Percentiles rank a stretch among this genome's conserved stretches.
Evolutionary conservation across 73 alveolate genomes (phyloP).

Genomic region (Paramecium tetraurelia): DNA sequence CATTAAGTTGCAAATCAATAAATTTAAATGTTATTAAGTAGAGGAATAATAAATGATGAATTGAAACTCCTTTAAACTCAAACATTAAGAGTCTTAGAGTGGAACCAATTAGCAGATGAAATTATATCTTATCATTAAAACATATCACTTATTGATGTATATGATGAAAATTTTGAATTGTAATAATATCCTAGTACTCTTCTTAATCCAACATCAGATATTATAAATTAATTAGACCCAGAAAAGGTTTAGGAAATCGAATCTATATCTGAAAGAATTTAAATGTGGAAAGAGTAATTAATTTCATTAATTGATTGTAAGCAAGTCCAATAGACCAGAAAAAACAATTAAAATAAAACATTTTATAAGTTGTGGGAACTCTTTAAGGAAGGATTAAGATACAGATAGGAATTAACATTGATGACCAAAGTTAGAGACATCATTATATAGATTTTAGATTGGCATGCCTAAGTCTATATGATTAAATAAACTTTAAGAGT

Average conservation of each 20-base stretch:
- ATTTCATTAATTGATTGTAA: not conserved
- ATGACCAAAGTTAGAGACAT: slow-evolving; percentile 10
- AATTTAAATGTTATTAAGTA: not conserved
- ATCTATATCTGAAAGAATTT: not conserved
- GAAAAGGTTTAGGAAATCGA: not conserved
- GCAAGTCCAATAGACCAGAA: not conserved
- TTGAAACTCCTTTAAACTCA: not conserved
- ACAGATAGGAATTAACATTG: not conserved
- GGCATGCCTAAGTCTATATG: slow-evolving; percentile 33
- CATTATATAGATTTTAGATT: not conserved
- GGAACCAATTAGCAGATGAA: not conserved
- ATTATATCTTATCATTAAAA: not conserved
- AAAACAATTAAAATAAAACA: slow-evolving; percentile 16
- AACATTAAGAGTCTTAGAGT: not conserved
- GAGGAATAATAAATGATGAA: slow-evolving; percentile 33
- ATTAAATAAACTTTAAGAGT: not conserved
- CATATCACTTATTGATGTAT: not conserved
- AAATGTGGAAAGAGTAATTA: not conserved
- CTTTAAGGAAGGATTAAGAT: slow-evolving; percentile 26
- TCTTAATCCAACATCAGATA: not conserved
- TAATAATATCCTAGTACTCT: not conserved
- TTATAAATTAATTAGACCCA: not conserved
- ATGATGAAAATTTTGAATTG: slow-evolving; percentile 1
- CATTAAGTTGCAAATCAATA: not conserved
- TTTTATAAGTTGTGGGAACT: slow-evolving; percentile 28